These are phyloP conservation scores for Penicillium macrosclerotiorum DNA, from an alignment of 495 filamentous ascomycete genomes.

Conservation along the genomic window DNA sequence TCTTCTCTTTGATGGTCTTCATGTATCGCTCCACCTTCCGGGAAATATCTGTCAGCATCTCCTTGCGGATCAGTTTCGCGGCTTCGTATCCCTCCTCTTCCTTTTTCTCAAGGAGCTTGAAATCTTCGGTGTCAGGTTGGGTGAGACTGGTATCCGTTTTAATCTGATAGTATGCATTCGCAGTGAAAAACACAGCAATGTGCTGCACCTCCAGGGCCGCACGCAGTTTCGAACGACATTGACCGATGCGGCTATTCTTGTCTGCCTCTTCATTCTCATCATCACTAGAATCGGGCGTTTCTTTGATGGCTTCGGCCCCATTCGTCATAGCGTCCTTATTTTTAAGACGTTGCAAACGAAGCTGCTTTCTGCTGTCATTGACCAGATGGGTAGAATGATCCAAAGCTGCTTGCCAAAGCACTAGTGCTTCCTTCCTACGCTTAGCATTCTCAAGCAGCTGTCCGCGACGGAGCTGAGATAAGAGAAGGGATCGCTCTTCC, in stretches of 20 bases:
- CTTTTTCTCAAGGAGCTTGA: slow-evolving; percentile 58
- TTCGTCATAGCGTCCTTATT: slow-evolving; percentile 7
- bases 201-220: slow-evolving; percentile 77
- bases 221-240: slow-evolving; percentile 65
- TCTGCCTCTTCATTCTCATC: slow-evolving; percentile 45
- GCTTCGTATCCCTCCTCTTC: slow-evolving; percentile 72
- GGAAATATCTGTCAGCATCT: slow-evolving; percentile 62
- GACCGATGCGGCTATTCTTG: slow-evolving; percentile 50
- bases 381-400: slow-evolving; percentile 56
- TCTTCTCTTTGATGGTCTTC: slow-evolving; percentile 42
- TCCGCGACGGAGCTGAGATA: slow-evolving; percentile 61
- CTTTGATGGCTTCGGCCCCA: neutral
- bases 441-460: slow-evolving; percentile 71
- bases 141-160: slow-evolving; percentile 65
- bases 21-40: slow-evolving; percentile 47
- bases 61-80: slow-evolving; percentile 73
- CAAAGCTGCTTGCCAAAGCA: slow-evolving; percentile 63
- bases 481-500: slow-evolving; percentile 64
- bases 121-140: slow-evolving; percentile 62
- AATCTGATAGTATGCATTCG: slow-evolving; percentile 78
- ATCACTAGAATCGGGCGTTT: slow-evolving; percentile 28
- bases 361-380: slow-evolving; percentile 58
- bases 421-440: slow-evolving; percentile 55
- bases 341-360: slow-evolving; percentile 49
- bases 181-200: slow-evolving; percentile 77